Base-by-base conservation (phyloP, 177 flowering plant species). In the Tripterygium wilfordii region DNA sequence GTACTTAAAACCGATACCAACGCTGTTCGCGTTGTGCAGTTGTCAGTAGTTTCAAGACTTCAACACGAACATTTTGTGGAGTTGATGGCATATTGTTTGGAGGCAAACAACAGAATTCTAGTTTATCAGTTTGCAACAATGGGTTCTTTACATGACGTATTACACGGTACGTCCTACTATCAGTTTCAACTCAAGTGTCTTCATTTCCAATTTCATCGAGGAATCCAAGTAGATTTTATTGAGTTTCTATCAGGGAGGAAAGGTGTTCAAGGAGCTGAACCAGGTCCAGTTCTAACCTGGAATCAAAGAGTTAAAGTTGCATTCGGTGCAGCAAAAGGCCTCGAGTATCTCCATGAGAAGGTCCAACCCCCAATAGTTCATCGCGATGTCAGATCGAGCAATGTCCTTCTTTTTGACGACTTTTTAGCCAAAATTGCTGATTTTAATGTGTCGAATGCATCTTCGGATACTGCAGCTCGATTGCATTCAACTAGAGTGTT, bases 181-280 rank as follows among this genome's bases (percentile, higher is more conserved):
- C 10, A 5, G 28, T 8, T 21, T 14, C n/a, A n/a, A 22, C 17
- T 31, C 18, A 28, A 8, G 26, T 17, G 12, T 7, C 22, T 21
- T 10, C 16, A 8, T 14, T 35, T 36, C 5, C 24, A 40, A 4
- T 14, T 45, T 33, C 5, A 2, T 36, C 1, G 22, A 16, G 22
- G 0, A 9, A 14, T 8, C 29, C 13, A 31, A 23, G 14, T 15
- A 20, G 41, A 23, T 58, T 41, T 48, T 3, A n/a, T n/a, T n/a
- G n/a, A n/a, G n/a, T n/a, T n/a, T n/a, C n/a, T n/a, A n/a, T n/a
- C 49, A 85, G 95, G 95, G 37, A 75, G 86, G 56, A 86, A 86
- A 67, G 95, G 91, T 26, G 95, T 86, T 35, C 80, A 86, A 59
- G 86, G 84, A 13, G 95, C 95, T 18, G 83, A 79, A 45, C 95